These are phyloP conservation scores for Sechiopsis laciniata DNA, from an alignment of 306 rosid species.

Conservation along the genomic window DNA sequence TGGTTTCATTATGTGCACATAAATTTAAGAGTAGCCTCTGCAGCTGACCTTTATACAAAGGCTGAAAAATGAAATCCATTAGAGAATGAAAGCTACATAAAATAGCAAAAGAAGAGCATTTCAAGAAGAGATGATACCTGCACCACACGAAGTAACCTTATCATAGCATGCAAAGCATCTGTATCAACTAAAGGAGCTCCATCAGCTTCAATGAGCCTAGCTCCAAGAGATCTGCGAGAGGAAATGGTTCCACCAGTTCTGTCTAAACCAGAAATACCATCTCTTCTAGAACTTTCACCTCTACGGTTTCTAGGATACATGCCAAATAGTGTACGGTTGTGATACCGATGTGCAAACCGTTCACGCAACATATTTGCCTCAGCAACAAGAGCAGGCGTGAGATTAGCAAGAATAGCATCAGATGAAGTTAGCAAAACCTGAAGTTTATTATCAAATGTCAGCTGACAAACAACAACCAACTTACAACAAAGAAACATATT, in stretches of 20 bases:
- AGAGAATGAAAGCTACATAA: conserved; percentile 12
- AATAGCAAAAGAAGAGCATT: conserved; percentile 16
- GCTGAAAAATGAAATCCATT: conserved; percentile 49
- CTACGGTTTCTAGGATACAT: conserved; percentile 89
- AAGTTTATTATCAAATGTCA: conserved; percentile 12
- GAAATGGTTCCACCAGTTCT: conserved; percentile 53
- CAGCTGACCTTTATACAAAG: conserved; percentile 87
- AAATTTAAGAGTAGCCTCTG: conserved; percentile 92
- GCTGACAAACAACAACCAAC: conserved; percentile 19
- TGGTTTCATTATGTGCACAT: conserved; percentile 77
- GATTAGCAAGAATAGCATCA: conserved; percentile 89
- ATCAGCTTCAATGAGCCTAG: conserved; percentile 84
- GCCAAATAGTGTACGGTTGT: conserved; percentile 79
- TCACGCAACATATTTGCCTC: conserved; percentile 95
- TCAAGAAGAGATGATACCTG: conserved; percentile 45
- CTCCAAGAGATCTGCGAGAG: conserved; percentile 70
- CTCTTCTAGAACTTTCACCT: conserved; percentile 79
- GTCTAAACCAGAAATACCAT: conserved; percentile 63
- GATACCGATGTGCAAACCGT: conserved; percentile 87
- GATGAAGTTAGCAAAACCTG: conserved; percentile 96
- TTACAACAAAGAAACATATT: conserved; percentile 23
- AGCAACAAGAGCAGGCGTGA: conserved; percentile 95
- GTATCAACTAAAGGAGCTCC: conserved; percentile 81
- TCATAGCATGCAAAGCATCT: conserved; percentile 72
- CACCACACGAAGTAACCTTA: conserved; percentile 81